phyloP scores from a whole-genome alignment of 306 rosid genomes.

The Prinsepia uniflora region DNA sequence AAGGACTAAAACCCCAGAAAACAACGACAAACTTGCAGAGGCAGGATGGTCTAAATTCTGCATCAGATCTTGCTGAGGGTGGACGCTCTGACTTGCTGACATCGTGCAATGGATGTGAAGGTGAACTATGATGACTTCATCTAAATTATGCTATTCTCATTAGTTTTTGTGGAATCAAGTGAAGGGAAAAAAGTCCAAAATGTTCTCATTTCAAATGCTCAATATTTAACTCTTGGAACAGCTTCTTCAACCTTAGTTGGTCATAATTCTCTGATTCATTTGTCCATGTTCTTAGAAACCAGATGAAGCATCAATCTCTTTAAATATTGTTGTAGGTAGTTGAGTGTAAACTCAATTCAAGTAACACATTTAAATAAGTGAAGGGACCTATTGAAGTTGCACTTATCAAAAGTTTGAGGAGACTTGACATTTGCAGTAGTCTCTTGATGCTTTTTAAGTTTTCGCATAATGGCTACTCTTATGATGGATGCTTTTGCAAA shows the following conservation, averaged over 20 bases:
- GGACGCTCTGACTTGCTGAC: slow-evolving; percentile 31
- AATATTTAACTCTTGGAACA: slow-evolving; percentile 2
- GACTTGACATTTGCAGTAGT: neutral
- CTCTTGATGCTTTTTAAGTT: neutral
- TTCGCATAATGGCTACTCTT: neutral
- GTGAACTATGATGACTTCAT: slow-evolving; percentile 40
- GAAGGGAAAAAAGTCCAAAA: neutral
- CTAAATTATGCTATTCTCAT: slow-evolving; percentile 18
- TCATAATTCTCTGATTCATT: slow-evolving; percentile 1
- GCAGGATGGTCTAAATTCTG: slow-evolving; percentile 42
- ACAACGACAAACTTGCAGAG: slow-evolving; percentile 38
- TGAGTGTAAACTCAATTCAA: neutral
- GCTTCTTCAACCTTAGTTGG: neutral
- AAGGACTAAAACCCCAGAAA: slow-evolving; percentile 50
- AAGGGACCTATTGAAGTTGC: too few relatives aligned
- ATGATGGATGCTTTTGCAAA: neutral
- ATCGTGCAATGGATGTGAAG: slow-evolving; percentile 53
- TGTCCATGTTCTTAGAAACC: slow-evolving; percentile 4
- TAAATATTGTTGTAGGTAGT: neutral
- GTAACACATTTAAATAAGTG: neutral
- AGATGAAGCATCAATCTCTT: slow-evolving; percentile 11
- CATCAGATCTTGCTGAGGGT: slow-evolving; percentile 37
- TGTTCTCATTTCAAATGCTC: neutral
- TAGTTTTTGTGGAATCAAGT: slow-evolving; percentile 8
- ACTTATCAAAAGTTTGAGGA: neutral